Percentiles rank a stretch among this genome's conserved stretches.
Evolutionary conservation across 1,139 yeast genomes (phyloP).

Genomic region (Kurtzmaniella quercitrusa): DNA sequence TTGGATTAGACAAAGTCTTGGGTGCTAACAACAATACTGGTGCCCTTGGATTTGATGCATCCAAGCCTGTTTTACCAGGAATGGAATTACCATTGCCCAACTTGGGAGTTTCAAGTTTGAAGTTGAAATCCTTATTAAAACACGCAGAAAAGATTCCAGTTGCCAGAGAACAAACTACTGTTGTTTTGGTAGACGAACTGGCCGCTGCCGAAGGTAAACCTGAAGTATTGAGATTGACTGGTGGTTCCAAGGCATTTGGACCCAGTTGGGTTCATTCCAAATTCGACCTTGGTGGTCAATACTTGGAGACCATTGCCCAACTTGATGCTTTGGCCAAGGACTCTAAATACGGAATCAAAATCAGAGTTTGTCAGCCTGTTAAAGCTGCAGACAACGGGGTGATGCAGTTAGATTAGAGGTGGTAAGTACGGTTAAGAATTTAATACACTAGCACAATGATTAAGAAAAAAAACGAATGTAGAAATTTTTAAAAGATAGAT

Average conservation of each 20-base stretch:
- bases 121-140: slow-evolving; percentile 60
- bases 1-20: slow-evolving; percentile 64
- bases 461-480: no score
- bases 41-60: slow-evolving; percentile 59
- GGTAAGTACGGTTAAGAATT: background rate
- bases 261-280: slow-evolving; percentile 89
- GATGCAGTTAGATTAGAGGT: slow-evolving; percentile 36
- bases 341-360: slow-evolving; percentile 59
- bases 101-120: slow-evolving; percentile 62
- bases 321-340: slow-evolving; percentile 60
- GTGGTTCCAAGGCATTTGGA: slow-evolving; percentile 61
- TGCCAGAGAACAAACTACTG: slow-evolving; percentile 78
- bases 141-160: slow-evolving; percentile 46
- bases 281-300: slow-evolving; percentile 46
- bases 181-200: slow-evolving; percentile 41
- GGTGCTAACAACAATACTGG: slow-evolving; percentile 63
- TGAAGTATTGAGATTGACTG: slow-evolving; percentile 74
- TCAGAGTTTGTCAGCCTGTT: slow-evolving; percentile 60
- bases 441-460: background rate
- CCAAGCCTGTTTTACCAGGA: slow-evolving; percentile 66
- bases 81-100: slow-evolving; percentile 70
- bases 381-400: slow-evolving; percentile 27
- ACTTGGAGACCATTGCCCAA: slow-evolving; percentile 48
- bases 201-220: slow-evolving; percentile 23
- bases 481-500: no score